phyloP scores from a whole-genome alignment of 2,329 filamentous ascomycete species.

The Didymella arachidicola region DNA sequence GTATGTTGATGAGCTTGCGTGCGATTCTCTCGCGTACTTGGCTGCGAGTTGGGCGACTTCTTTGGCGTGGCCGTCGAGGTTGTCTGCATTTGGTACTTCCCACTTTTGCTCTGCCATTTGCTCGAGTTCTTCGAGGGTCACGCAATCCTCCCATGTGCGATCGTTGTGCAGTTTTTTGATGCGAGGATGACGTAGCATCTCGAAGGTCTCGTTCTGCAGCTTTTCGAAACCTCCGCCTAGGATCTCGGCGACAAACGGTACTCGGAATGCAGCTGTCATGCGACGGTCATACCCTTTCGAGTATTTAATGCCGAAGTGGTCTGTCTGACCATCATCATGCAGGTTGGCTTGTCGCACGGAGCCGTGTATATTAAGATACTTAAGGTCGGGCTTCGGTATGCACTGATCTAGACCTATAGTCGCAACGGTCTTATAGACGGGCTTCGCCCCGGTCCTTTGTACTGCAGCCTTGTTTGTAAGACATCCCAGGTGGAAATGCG shows the following conservation, averaged over 20 bases:
- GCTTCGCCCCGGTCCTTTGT: constrained; percentile 59
- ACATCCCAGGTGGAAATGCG: constrained; percentile 81
- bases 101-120: constrained; percentile 66
- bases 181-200: constrained; percentile 77
- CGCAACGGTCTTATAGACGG: constrained; percentile 72
- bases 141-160: constrained; percentile 71
- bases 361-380: constrained; percentile 54
- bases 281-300: constrained; percentile 29
- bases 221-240: constrained; percentile 82
- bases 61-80: constrained; percentile 40
- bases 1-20: constrained; percentile 27
- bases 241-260: constrained; percentile 80
- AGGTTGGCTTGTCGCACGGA: constrained; percentile 47
- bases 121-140: constrained; percentile 75
- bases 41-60: constrained; percentile 39
- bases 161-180: constrained; percentile 82
- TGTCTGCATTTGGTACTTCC: constrained; percentile 35
- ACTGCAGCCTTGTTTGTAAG: constrained; percentile 72
- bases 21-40: constrained; percentile 34
- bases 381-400: constrained; percentile 55
- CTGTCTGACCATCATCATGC: constrained; percentile 27
- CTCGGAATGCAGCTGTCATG: constrained; percentile 66
- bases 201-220: constrained; percentile 72
- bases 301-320: constrained; percentile 35
- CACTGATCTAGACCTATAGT: constrained; percentile 55